Evolutionary conservation across 768 basidiomycete species (phyloP).

Genomic region (Amanita thiersii): DNA sequence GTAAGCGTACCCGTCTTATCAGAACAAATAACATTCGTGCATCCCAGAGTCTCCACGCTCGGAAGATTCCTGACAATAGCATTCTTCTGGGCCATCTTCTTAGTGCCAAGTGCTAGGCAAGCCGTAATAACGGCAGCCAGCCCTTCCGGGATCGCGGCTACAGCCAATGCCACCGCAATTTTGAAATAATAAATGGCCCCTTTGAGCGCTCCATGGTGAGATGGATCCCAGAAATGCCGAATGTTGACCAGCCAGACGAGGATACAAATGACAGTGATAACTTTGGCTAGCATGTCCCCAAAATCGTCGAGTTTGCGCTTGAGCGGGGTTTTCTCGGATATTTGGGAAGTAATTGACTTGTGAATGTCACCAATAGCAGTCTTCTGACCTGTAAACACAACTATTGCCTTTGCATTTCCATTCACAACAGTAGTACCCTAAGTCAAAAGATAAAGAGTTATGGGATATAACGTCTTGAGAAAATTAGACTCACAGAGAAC

Average conservation of each 20-base stretch:
- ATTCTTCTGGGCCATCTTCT: constrained; percentile 99
- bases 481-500: constrained; percentile 72
- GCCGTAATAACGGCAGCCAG: constrained; percentile 98
- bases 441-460: constrained; percentile 1
- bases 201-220: constrained; percentile 83
- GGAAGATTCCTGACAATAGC: constrained; percentile 96
- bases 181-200: constrained; percentile 99
- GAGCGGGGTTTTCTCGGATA: constrained; percentile 91
- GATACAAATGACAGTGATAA: constrained; percentile 94
- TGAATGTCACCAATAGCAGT: constrained; percentile 98
- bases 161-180: constrained; percentile 97
- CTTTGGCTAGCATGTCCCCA: constrained; percentile 94
- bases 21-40: constrained; percentile 97
- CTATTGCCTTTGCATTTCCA: constrained; percentile 81
- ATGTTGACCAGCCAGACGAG: constrained; percentile 98
- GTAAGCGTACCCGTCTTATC: constrained; percentile 98
- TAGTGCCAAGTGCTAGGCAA: constrained; percentile 91
- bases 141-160: constrained; percentile 97
- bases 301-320: constrained; percentile 98
- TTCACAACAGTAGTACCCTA: constrained; percentile 96
- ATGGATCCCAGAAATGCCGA: constrained; percentile 92
- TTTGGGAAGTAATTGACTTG: constrained; percentile 89
- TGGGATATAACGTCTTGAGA: constrained; percentile 7
- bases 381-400: constrained; percentile 75
- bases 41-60: constrained; percentile 94